A percentile compares a stretch with the other conserved stretches of the same genome.
Evolutionary conservation across 495 filamentous ascomycete species (phyloP).

Genomic region (Penicillium subrubescens): DNA sequence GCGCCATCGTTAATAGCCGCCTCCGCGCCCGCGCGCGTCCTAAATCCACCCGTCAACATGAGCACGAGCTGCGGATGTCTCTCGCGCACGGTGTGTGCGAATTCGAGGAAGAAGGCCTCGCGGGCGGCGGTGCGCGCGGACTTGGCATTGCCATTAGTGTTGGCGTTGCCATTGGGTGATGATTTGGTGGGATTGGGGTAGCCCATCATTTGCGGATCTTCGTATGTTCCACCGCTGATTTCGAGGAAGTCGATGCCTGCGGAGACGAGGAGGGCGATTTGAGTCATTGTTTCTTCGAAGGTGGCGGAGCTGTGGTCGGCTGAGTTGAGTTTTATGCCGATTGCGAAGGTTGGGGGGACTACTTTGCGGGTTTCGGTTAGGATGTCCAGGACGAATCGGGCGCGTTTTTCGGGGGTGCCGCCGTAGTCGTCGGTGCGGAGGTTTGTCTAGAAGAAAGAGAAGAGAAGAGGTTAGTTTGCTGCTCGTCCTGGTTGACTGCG

Average conservation of each 20-base stretch:
- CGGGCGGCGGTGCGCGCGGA: conserved; percentile 48
- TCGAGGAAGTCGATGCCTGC: conserved; percentile 65
- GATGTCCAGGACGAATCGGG: conserved; percentile 51
- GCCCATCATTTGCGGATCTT: conserved; percentile 50
- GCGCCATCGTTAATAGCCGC: conserved; percentile 50
- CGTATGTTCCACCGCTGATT: conserved; percentile 60
- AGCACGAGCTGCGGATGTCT: conserved; percentile 48
- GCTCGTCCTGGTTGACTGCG: neutral
- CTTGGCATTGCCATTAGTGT: conserved; percentile 14
- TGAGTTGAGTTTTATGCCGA: conserved; percentile 67
- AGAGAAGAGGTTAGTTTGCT: conserved; percentile 5
- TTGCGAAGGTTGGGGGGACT: conserved; percentile 50
- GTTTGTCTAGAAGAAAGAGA: conserved; percentile 35
- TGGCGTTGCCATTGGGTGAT: conserved; percentile 9
- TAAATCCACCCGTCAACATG: conserved; percentile 59
- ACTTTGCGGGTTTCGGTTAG: conserved; percentile 43
- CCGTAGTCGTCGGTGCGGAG: conserved; percentile 52
- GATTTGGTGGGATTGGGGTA: conserved; percentile 1
- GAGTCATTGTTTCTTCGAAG: conserved; percentile 53
- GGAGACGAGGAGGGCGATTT: conserved; percentile 52
- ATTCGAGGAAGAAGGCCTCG: conserved; percentile 66
- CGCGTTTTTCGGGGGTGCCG: conserved; percentile 46
- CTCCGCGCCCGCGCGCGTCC: conserved; percentile 56
- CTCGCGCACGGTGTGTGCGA: conserved; percentile 47
- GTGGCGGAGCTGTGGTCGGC: conserved; percentile 52